Conservation (phyloP, 2,329 filamentous ascomycete species). For the Macrophomina pseudophaseolina region DNA sequence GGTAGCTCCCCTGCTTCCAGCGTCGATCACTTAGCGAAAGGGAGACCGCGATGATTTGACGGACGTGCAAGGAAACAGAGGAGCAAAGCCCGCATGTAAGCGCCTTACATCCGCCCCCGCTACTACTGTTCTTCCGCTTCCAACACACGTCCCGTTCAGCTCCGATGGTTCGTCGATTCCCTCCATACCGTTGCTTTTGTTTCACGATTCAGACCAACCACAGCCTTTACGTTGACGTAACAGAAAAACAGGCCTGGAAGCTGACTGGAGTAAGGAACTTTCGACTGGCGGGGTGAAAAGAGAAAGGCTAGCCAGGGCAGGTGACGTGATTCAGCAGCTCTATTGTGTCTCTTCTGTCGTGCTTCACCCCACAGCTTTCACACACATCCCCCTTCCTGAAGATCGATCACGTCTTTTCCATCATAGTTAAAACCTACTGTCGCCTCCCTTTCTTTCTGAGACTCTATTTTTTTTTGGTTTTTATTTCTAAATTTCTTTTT, state of each 20-base stretch:
- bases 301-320: neutral
- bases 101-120: neutral
- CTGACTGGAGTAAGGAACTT: neutral
- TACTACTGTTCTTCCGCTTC: neutral
- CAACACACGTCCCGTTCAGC: too few species aligned
- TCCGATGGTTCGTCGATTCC: too few species aligned
- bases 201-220: neutral
- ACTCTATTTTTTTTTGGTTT: neutral
- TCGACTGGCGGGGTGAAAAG: neutral
- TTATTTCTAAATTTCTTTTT: neutral
- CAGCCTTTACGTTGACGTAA: constrained; percentile 3
- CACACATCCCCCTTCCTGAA: too few species aligned
- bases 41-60: too few species aligned
- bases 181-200: too few species aligned
- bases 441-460: neutral
- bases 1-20: too few species aligned
- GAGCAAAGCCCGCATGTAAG: neutral
- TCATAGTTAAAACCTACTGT: too few species aligned
- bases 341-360: constrained; percentile 9
- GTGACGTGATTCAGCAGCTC: constrained; percentile 19
- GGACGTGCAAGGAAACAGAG: too few species aligned
- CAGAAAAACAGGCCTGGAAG: neutral
- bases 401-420: too few species aligned
- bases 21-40: too few species aligned
- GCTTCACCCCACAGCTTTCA: neutral